Evolutionary conservation across 139 green algal genomes (phyloP).

Genomic region (Chlamydomonas sp.): DNA sequence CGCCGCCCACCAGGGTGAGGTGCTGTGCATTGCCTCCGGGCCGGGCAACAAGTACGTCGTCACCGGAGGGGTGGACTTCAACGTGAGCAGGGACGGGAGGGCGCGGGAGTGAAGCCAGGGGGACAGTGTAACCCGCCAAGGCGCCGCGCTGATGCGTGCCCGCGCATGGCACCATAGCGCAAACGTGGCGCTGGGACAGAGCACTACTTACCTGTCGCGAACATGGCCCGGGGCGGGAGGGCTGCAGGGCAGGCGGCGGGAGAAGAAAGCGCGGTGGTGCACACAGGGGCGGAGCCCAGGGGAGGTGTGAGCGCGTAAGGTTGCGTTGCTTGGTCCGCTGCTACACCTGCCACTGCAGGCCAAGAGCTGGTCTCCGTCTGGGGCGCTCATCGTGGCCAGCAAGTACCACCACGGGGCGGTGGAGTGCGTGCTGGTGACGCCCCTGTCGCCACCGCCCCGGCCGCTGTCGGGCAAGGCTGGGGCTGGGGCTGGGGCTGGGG

Average conservation of each 20-base stretch:
- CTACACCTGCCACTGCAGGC: slow-evolving; percentile 7
- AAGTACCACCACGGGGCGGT: slow-evolving; percentile 57
- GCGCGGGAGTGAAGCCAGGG: neutral
- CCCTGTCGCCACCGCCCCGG: neutral
- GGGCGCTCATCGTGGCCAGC: slow-evolving; percentile 33
- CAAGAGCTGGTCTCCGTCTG: slow-evolving; percentile 47
- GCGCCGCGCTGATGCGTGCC: neutral
- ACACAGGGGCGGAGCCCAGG: neutral
- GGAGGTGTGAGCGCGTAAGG: neutral
- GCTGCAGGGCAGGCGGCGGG: neutral
- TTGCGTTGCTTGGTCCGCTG: neutral
- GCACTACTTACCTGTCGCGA: neutral
- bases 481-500: neutral
- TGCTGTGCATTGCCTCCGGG: slow-evolving; percentile 45
- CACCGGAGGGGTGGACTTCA: slow-evolving; percentile 63
- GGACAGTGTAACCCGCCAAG: no score
- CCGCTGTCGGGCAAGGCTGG: neutral
- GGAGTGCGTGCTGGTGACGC: slow-evolving; percentile 54
- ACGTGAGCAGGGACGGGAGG: slow-evolving; percentile 15
- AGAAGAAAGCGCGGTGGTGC: neutral
- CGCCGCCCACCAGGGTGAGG: slow-evolving; percentile 63
- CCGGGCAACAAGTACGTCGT: slow-evolving; percentile 43
- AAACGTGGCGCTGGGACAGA: neutral
- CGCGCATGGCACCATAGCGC: neutral
- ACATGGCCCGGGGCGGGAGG: neutral